Evolutionary conservation across 805 yeast genomes (phyloP), one percentile per base, ranked within the genome.

Genomic region (Kuraishia capsulata): DNA sequence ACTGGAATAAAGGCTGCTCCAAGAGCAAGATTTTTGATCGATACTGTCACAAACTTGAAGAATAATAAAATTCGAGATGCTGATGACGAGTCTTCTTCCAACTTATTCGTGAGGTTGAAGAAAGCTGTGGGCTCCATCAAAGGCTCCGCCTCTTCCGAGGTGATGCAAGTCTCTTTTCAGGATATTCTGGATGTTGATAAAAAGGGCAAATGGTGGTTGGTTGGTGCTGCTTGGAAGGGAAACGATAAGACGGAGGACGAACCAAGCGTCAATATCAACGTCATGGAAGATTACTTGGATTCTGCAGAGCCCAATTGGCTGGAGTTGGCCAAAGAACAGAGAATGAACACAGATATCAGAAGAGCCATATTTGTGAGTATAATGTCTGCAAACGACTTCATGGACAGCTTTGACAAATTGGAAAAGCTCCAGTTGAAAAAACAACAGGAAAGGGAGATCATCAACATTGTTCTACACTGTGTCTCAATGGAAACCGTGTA

Each of bases 181-280:
- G 99, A 92, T 61, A 87, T 92, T 41, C 76, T 73, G 36, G 76
- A 74, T 43, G 70, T 86, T 19, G 84, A 81, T 11, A 74, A 81
- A 1, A 76, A 78, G 46, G 99, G 99, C 41, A 92, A 90, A 59
- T 92, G 99, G 99, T 92, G 99, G 99, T 67, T 92, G 24, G 90
- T 92, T 23, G 99, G 99, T 36, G 85, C 97, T 1, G 96, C 98
- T 0, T 92, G 97, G 96, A 85, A 78, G 51, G 96, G 96, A 3
- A 62, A 65, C 39, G 67, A 60, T 33, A 44, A 38, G 11, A 42
- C 39, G 2, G 33, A 39, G 17, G 49, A 42, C 5, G 43, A 16
- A 46, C 44, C 24, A 55, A 48, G 33, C 4, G 63, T 62, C 3
- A 70, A 71, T 37, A 53, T 64, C 3, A 59, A 57, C 3, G 68